Conservation (phyloP, 2,329 filamentous ascomycete genomes). For the Metarhizium guizhouense region DNA sequence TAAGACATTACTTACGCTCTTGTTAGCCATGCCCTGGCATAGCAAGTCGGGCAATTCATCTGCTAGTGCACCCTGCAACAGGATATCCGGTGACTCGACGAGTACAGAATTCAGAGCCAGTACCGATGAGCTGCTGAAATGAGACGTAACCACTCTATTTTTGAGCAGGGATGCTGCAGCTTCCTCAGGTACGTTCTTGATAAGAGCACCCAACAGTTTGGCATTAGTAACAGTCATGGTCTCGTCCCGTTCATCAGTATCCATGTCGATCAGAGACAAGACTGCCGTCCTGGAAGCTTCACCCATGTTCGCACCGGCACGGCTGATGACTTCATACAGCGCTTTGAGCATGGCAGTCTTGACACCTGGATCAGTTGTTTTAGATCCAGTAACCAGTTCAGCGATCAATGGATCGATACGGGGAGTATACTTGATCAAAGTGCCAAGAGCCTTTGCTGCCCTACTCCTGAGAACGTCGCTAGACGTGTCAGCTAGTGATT, state of each 20-base stretch:
- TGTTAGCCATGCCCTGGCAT: constrained; percentile 68
- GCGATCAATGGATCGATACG: constrained; percentile 88
- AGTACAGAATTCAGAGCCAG: constrained; percentile 84
- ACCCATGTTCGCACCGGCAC: constrained; percentile 90
- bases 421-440: constrained; percentile 89
- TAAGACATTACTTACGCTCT: constrained; percentile 49
- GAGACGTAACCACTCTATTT: constrained; percentile 68
- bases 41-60: constrained; percentile 72
- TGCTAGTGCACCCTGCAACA: constrained; percentile 56
- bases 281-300: constrained; percentile 82
- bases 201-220: constrained; percentile 77
- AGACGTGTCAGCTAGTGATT: constrained; percentile 85
- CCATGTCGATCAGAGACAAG: constrained; percentile 77
- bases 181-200: constrained; percentile 74
- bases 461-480: constrained; percentile 81
- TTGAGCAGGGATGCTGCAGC: constrained; percentile 51
- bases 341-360: constrained; percentile 95
- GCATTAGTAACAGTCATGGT: constrained; percentile 84
- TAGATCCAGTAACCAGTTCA: constrained; percentile 91
- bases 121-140: constrained; percentile 70
- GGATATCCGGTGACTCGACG: constrained; percentile 63
- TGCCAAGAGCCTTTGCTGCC: constrained; percentile 89
- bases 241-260: constrained; percentile 65
- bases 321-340: constrained; percentile 90
- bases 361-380: constrained; percentile 76